Evolutionary conservation across 2,329 filamentous ascomycete species (phyloP).

Genomic region (Venturia nashicola): DNA sequence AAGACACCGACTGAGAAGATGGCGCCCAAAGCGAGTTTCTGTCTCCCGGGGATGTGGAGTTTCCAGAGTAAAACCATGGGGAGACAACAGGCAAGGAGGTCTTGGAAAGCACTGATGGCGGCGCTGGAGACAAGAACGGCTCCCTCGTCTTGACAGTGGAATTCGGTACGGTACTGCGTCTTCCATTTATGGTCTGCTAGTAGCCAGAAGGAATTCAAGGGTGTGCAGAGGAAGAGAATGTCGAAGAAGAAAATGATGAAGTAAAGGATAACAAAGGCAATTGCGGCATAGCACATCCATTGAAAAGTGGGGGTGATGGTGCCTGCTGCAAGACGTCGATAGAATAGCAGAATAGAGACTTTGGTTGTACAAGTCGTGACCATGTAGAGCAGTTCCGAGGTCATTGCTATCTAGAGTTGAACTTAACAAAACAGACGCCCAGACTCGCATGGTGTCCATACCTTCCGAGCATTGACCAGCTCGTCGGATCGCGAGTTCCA

Average conservation of each 20-base stretch:
- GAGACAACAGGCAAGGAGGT: conserved; percentile 14
- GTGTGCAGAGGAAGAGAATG: conserved; percentile 13
- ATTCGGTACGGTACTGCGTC: conserved; percentile 8
- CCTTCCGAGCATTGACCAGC: not conserved
- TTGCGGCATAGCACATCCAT: not conserved
- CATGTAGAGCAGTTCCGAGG: conserved; percentile 13
- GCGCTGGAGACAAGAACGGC: conserved; percentile 11
- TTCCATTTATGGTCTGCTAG: conserved; percentile 12
- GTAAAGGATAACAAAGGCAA: conserved; percentile 11
- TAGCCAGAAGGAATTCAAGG: conserved; percentile 14
- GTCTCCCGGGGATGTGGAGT: conserved; percentile 12
- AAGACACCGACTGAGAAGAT: conserved; percentile 5
- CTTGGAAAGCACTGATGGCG: conserved; percentile 13
- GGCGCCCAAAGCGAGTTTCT: conserved; percentile 12
- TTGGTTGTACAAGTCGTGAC: conserved; percentile 12
- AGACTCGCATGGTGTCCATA: conserved; percentile 12
- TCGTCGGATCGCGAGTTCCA: not conserved
- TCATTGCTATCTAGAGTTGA: conserved; percentile 13
- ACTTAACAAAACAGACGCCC: conserved; percentile 15
- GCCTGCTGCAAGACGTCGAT: conserved; percentile 13
- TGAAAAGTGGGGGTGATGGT: conserved; percentile 2
- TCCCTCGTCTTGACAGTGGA: conserved; percentile 13
- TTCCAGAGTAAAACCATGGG: conserved; percentile 14
- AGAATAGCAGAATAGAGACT: conserved; percentile 14
- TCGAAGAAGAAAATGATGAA: conserved; percentile 12